Base-by-base conservation (phyloP, 2,329 filamentous ascomycete species). In the Aspergillus fructus region DNA sequence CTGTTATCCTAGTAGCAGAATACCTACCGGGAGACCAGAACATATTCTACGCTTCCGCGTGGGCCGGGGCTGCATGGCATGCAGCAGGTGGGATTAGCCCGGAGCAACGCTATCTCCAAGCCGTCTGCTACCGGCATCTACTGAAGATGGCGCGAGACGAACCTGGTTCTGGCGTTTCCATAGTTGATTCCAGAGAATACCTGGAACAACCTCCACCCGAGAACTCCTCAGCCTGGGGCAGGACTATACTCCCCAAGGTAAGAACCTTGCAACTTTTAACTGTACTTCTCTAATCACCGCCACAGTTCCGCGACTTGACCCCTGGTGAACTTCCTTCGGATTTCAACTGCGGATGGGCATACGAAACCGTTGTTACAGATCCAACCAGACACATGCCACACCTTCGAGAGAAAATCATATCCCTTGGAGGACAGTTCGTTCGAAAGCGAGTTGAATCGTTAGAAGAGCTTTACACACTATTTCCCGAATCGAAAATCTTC, bases 31-130 rank as follows among this genome's bases (percentile, higher is more conserved):
- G 73, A 9, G 73, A 75, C 47, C 64, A 73, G 51, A 65, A 66
- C 52, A 72, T 74, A 15, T 62, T 65, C 40, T 75, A 75, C 58
- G 73, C 73, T 17, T 75, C 73, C 5, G 73, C 73, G 13, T 75
- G 73, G 73, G 73, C 72, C 11, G 73, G 73, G 9, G 73, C 73
- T 8, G 72, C 73, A 53, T 75, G 73, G 73, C 73, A 75, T 62
- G 68, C 73, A 3, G 73, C 73, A 1, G 70, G 69, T 17, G 72
- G 71, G 3, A 71, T 75, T 46, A 66, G 62, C 2, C 63, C 69
- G 1, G 71, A 75, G 11, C 64, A 75, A 43, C 67, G 66, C 7
- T 74, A 75, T 56, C 54, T 73, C 5, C 73, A 75, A 54, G 73
- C 67, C 3, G 65, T 73, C 24, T 71, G 68, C 3, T 67, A 75